A percentile compares a stretch with the other conserved stretches of the same genome.
Evolutionary conservation across 768 basidiomycete species (phyloP).

Genomic region (Mycena latifolia): DNA sequence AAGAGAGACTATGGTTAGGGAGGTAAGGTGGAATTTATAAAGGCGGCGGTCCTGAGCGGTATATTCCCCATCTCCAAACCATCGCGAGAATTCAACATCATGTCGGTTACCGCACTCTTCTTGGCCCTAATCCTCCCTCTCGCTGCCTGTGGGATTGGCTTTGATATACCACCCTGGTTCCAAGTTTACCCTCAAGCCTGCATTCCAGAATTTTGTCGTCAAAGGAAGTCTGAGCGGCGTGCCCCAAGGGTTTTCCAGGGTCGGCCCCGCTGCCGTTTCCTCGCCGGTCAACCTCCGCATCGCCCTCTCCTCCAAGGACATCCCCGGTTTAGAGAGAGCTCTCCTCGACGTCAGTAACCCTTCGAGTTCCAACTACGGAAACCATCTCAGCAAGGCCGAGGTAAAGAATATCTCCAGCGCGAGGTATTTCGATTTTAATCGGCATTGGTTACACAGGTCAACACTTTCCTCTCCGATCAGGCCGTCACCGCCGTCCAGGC

Average conservation of each 20-base stretch:
- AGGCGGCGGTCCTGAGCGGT: constrained; percentile 2
- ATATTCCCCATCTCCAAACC: constrained; percentile 1
- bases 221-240: constrained; percentile 34
- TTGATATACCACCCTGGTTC: constrained; percentile 18
- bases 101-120: constrained; percentile 17
- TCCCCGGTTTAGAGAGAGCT: constrained; percentile 45
- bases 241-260: constrained; percentile 50
- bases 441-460: constrained; percentile 26
- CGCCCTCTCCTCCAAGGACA: constrained; percentile 45
- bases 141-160: no score
- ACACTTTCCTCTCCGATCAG: constrained; percentile 29
- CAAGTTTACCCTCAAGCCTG: constrained; percentile 13
- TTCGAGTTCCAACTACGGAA: constrained; percentile 32
- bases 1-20: no score
- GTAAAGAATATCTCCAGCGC: constrained; percentile 43
- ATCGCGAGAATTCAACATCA: constrained; percentile 6
- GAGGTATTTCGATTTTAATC: background rate
- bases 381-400: constrained; percentile 57
- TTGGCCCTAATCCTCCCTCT: no score
- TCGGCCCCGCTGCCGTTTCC: constrained; percentile 42
- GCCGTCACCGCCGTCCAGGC: constrained; percentile 48
- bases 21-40: constrained; percentile 14
- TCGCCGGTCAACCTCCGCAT: constrained; percentile 53
- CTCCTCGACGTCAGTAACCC: constrained; percentile 51
- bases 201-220: constrained; percentile 21